Evolutionary conservation across 495 filamentous ascomycete species (phyloP).

Genomic region (Hypoxylon fragiforme): DNA sequence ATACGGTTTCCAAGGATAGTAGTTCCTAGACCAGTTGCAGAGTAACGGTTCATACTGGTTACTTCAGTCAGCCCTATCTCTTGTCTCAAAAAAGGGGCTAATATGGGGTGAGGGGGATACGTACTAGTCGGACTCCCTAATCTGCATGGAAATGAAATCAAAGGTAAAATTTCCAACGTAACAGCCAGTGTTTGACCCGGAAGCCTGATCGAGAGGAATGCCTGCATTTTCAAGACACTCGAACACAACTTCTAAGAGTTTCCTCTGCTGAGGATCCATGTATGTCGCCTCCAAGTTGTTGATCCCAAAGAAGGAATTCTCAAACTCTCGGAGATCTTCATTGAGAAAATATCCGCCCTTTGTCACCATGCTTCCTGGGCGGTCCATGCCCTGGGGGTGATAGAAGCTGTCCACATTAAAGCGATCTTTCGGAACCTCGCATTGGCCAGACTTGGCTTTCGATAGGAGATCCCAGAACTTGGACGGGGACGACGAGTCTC

Average conservation of each 20-base stretch:
- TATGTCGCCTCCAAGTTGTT: conserved; percentile 12
- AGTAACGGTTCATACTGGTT: conserved; percentile 43
- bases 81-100: too few relatives aligned
- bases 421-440: background rate
- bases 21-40: conserved; percentile 54
- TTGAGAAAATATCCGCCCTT: conserved; percentile 18
- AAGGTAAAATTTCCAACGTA: conserved; percentile 36
- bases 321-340: conserved; percentile 19
- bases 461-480: background rate
- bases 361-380: background rate
- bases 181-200: conserved; percentile 66
- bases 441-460: background rate
- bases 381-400: background rate
- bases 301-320: conserved; percentile 21
- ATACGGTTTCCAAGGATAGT: conserved; percentile 59
- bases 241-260: conserved; percentile 46
- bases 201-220: conserved; percentile 56
- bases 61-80: too few relatives aligned
- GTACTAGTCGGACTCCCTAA: too few relatives aligned
- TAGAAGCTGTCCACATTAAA: conserved; percentile 14
- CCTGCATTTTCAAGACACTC: conserved; percentile 46
- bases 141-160: conserved; percentile 42
- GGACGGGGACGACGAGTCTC: background rate
- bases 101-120: too few relatives aligned
- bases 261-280: conserved; percentile 45